Conservation (phyloP, 306 rosid genomes). For the Citrullus colocynthis region DNA sequence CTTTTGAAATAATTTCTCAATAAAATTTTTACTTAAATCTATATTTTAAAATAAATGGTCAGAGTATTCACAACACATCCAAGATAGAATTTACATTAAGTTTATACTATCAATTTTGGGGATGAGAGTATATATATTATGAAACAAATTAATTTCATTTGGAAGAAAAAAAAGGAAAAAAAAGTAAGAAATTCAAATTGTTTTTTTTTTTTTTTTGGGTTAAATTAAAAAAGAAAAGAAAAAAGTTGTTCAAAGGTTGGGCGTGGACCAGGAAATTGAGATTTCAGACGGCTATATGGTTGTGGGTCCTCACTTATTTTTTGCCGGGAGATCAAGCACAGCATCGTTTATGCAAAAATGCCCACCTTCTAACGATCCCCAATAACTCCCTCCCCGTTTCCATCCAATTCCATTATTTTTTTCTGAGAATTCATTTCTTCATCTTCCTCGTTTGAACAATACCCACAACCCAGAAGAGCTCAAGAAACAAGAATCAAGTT, state of each 20-base stretch:
- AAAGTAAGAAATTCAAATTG: too few species aligned
- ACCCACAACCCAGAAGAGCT: neutral
- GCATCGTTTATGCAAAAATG: neutral
- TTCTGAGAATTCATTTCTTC: neutral
- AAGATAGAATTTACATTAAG: too few species aligned
- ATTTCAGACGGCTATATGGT: neutral
- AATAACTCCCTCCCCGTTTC: neutral
- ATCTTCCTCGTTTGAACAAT: neutral
- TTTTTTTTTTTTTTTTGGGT: too few species aligned
- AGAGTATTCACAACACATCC: too few species aligned
- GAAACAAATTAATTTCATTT: too few species aligned
- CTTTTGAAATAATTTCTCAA: too few species aligned
- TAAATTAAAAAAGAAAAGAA: too few species aligned
- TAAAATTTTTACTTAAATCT: too few species aligned
- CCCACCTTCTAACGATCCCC: neutral
- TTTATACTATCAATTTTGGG: too few species aligned
- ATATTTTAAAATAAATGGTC: too few species aligned
- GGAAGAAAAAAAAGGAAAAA: too few species aligned
- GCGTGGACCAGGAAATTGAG: neutral
- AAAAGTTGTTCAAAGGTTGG: neutral
- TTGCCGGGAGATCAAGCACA: constrained; percentile 1
- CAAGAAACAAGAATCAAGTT: neutral
- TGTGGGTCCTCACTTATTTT: neutral
- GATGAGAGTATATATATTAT: too few species aligned
- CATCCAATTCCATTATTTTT: neutral